Conservation (phyloP, 352 stramenopile genomes). For the Blastocystis sp. region DNA sequence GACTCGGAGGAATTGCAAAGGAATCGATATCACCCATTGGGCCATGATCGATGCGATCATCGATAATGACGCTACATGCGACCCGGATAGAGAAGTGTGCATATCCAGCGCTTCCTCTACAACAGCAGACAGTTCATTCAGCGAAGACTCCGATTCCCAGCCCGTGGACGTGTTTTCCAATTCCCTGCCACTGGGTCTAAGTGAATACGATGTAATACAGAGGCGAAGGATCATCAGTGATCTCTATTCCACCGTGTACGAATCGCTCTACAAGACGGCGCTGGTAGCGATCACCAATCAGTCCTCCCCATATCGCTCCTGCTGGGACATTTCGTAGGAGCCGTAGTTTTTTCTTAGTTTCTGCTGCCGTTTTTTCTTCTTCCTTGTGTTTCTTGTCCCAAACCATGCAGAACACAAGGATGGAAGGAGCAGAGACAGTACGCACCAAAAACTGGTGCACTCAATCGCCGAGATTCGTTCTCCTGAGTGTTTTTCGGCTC, state of each 20-base stretch:
- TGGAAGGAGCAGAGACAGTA: neutral
- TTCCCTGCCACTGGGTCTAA: neutral
- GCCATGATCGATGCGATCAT: neutral
- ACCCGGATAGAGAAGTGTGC: neutral
- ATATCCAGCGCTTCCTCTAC: neutral
- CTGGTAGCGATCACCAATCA: neutral
- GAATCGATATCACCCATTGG: conserved; percentile 26
- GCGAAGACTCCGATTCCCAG: neutral
- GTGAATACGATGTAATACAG: too few species aligned
- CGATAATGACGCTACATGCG: neutral
- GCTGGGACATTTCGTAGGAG: conserved; percentile 35
- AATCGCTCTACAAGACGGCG: neutral
- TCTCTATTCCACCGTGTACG: neutral
- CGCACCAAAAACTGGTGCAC: neutral
- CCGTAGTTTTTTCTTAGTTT: neutral
- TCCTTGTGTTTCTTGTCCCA: neutral
- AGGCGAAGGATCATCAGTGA: neutral
- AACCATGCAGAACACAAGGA: neutral
- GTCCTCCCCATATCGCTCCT: conserved; percentile 12
- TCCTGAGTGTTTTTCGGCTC: neutral
- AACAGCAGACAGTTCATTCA: neutral
- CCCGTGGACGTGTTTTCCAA: neutral
- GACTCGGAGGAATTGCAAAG: conserved; percentile 51
- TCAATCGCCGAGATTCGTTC: neutral
- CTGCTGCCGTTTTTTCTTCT: conserved; percentile 5